These are phyloP conservation scores for Lomentospora prolificans DNA, from an alignment of 2,329 filamentous ascomycete genomes.

Conservation along the genomic window DNA sequence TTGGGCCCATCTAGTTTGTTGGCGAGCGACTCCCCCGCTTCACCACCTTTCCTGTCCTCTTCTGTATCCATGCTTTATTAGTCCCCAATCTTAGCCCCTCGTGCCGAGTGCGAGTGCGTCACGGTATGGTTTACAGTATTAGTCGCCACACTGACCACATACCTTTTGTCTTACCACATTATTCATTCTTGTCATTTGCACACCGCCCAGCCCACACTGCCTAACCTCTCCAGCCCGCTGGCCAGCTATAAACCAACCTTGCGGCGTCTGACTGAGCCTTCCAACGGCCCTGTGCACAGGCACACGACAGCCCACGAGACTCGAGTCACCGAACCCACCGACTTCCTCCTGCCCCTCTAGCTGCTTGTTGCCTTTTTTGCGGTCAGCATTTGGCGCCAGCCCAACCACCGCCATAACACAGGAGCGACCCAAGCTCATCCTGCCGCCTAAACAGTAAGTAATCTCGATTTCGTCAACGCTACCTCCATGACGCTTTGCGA, in stretches of 20 bases:
- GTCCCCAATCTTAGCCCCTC: not conserved
- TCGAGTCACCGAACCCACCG: not conserved
- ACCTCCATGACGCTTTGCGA: not conserved
- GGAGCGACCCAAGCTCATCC: not conserved
- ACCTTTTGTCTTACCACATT: too few relatives aligned
- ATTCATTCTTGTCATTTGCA: not conserved
- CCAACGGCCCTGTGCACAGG: not conserved
- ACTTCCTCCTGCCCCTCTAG: not conserved
- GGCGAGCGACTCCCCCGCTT: not conserved
- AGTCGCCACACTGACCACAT: not conserved
- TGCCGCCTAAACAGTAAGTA: not conserved
- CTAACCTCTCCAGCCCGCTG: too few relatives aligned
- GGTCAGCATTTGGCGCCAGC: not conserved
- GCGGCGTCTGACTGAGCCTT: not conserved
- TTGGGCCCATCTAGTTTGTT: not conserved
- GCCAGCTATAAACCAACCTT: not conserved
- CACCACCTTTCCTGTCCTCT: not conserved
- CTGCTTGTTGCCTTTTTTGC: not conserved
- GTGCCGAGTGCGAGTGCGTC: not conserved
- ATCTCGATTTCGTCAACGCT: not conserved
- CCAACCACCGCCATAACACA: not conserved
- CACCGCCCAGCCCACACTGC: not conserved
- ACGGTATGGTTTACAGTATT: not conserved
- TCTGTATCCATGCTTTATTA: not conserved
- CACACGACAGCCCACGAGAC: slow-evolving; percentile 3